These are phyloP conservation scores for Rhodotorula babjevae DNA, from an alignment of 768 basidiomycete species.

Conservation along the genomic window DNA sequence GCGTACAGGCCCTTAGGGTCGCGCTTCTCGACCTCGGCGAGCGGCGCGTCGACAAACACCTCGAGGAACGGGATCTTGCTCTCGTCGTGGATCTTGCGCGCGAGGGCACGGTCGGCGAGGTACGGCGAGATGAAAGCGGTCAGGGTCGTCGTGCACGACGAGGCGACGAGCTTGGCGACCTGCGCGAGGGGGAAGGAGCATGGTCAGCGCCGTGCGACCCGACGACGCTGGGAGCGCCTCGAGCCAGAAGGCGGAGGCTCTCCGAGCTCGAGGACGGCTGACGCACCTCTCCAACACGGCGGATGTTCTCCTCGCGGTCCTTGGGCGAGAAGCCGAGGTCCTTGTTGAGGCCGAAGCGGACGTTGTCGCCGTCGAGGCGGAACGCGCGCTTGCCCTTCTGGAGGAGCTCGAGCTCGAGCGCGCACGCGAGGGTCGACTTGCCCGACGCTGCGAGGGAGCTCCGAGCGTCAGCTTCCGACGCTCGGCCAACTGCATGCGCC, in stretches of 20 bases:
- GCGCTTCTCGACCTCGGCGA: slow-evolving; percentile 77
- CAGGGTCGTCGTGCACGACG: slow-evolving; percentile 75
- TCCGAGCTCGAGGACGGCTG: background rate
- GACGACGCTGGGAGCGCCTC: too few relatives aligned
- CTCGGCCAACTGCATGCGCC: too few relatives aligned
- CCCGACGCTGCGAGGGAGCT: slow-evolving; percentile 36
- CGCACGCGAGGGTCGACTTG: slow-evolving; percentile 94
- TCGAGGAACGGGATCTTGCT: slow-evolving; percentile 78
- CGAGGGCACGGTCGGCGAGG: slow-evolving; percentile 72
- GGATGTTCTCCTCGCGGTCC: slow-evolving; percentile 90
- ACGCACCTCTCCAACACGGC: slow-evolving; percentile 86
- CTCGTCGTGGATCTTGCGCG: slow-evolving; percentile 72
- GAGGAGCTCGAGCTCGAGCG: slow-evolving; percentile 89
- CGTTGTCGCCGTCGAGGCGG: slow-evolving; percentile 91
- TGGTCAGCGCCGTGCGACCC: too few relatives aligned
- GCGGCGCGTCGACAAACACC: slow-evolving; percentile 89
- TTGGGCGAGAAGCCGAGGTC: slow-evolving; percentile 90
- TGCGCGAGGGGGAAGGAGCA: slow-evolving; percentile 43
- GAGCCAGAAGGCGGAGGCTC: too few relatives aligned
- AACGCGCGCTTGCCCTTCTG: slow-evolving; percentile 80
- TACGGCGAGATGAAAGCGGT: slow-evolving; percentile 99
- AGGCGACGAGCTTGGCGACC: slow-evolving; percentile 92
- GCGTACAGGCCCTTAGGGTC: slow-evolving; percentile 98
- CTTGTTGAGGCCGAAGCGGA: slow-evolving; percentile 93
- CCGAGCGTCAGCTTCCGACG: background rate